Base-by-base conservation (phyloP, 2,329 filamentous ascomycete genomes). In the Gyromitra esculenta region DNA sequence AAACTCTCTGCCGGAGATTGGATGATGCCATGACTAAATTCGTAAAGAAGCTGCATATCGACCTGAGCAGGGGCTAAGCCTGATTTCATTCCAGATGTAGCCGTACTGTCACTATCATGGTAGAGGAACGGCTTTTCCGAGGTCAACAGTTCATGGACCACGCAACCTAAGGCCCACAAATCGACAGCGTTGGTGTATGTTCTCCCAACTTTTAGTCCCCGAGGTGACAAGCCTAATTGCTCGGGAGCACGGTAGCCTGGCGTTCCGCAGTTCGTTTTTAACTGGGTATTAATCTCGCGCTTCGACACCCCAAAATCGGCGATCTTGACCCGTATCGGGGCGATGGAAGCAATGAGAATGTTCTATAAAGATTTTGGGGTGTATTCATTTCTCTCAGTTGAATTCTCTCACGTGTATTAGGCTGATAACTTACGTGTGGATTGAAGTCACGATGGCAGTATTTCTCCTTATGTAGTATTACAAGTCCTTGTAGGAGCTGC, bases 141-240 rank as follows among this genome's bases (percentile, higher is more conserved):
- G 18, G 62, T 52, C 43, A 52, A 15, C 5, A 65, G 50, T 18
- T 65, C 41, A n/a, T 65, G 31, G 5, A 52, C 43, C 6, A 65
- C 5, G 5, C 5, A 35, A 4, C 62, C 62, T 11, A 65, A 25
- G n/a, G 45, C 21, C 62, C 43, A 65, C 15, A 65, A 3, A 35
- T 65, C 45, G 5, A 37, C 21, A 9, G 43, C 25, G 18, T 37
- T 37, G 6, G 43, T 65, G 45, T 50, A 37, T 1, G 43, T 35
- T 15, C 13, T 50, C n/a, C 25, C 31, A 57, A 31, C n/a, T 13
- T 8, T 57, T 7, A 37, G 37, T 5, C 7, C n/a, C 13, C 4
- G 25, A 9, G 54, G 54, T 35, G 39, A 6, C 9, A 57, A 13
- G 13, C 54, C 54, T 5, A n/a, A 13, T 13, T 37, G 31, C 31